Percentiles rank a stretch among this genome's conserved stretches.
Evolutionary conservation across 768 basidiomycete genomes (phyloP).

Genomic region (Porphyrellus cyaneotinctus): DNA sequence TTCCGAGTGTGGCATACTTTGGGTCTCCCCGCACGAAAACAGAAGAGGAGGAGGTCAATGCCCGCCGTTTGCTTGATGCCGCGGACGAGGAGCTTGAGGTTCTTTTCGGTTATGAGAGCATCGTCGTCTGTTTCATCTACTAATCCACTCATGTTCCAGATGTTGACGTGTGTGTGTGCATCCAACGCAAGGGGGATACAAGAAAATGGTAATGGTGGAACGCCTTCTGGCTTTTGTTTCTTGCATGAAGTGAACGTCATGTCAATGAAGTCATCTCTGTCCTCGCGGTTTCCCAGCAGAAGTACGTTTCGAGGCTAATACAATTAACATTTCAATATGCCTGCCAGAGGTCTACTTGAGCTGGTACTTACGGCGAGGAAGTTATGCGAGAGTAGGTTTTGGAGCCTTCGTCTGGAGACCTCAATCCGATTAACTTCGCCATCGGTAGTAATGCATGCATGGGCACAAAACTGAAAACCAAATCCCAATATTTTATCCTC

Average conservation of each 20-base stretch:
- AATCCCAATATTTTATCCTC: conserved; percentile 22
- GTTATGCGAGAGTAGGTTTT: conserved; percentile 3
- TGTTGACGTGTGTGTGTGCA: conserved; percentile 12
- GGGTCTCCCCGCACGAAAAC: conserved; percentile 25
- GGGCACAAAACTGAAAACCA: conserved; percentile 31
- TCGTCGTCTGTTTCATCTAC: conserved; percentile 14
- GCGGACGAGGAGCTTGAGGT: conserved; percentile 13
- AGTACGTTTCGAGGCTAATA: conserved; percentile 20
- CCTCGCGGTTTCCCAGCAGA: conserved; percentile 14
- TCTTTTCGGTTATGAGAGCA: conserved; percentile 12
- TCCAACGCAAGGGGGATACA: conserved; percentile 3
- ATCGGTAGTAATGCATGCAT: conserved; percentile 36
- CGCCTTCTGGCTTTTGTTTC: neutral
- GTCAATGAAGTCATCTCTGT: conserved; percentile 13
- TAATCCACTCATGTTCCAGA: conserved; percentile 15
- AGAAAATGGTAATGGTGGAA: conserved; percentile 1
- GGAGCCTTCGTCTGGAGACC: conserved; percentile 10
- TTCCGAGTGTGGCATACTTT: conserved; percentile 19
- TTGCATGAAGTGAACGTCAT: neutral
- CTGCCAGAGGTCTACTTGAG: neutral
- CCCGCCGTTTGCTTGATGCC: conserved; percentile 12
- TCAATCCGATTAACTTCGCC: conserved; percentile 8
- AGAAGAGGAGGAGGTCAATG: conserved; percentile 26
- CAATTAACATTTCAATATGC: neutral
- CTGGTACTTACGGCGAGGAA: conserved; percentile 14